Percentiles rank a stretch among this genome's conserved stretches.
Conservation (phyloP, 2,329 filamentous ascomycete genomes). For the Colletotrichum lindemuthianum region DNA sequence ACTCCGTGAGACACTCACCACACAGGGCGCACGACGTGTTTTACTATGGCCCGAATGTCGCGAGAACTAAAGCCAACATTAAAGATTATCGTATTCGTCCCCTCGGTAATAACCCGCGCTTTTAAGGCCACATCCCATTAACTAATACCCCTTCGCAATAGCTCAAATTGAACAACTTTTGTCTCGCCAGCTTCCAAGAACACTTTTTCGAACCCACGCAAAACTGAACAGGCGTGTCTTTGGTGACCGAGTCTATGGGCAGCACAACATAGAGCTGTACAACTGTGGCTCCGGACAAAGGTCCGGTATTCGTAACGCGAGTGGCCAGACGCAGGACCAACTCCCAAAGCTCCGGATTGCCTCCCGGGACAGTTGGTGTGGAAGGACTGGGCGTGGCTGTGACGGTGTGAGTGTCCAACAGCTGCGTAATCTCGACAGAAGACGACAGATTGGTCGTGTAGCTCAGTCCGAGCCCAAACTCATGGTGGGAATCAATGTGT, state of each 20-base stretch:
- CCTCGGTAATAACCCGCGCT: slow-evolving; percentile 66
- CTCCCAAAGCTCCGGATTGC: slow-evolving; percentile 58
- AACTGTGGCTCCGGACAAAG: slow-evolving; percentile 70
- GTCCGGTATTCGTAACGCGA: slow-evolving; percentile 73
- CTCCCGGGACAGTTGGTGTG: slow-evolving; percentile 52
- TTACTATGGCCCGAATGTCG: slow-evolving; percentile 14
- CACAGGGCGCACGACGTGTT: slow-evolving; percentile 1
- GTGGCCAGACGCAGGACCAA: slow-evolving; percentile 61
- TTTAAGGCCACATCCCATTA: slow-evolving; percentile 70
- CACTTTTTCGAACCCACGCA: slow-evolving; percentile 74
- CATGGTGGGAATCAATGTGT: slow-evolving; percentile 60
- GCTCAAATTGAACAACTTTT: slow-evolving; percentile 58
- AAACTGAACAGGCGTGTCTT: slow-evolving; percentile 61
- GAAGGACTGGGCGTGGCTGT: slow-evolving; percentile 52
- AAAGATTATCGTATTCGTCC: slow-evolving; percentile 53
- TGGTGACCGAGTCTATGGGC: slow-evolving; percentile 40
- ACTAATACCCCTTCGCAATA: slow-evolving; percentile 71
- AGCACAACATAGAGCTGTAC: slow-evolving; percentile 67
- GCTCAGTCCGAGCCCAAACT: slow-evolving; percentile 74
- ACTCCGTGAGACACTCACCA: neutral
- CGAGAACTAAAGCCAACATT: slow-evolving; percentile 46
- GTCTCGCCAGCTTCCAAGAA: slow-evolving; percentile 58
- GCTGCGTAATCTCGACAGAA: slow-evolving; percentile 54
- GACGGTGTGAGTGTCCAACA: slow-evolving; percentile 39
- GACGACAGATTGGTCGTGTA: slow-evolving; percentile 66